Evolutionary conservation across 331 rosid species (phyloP), one percentile per base, ranked within the genome.

Genomic region (Quercus tomentella): DNA sequence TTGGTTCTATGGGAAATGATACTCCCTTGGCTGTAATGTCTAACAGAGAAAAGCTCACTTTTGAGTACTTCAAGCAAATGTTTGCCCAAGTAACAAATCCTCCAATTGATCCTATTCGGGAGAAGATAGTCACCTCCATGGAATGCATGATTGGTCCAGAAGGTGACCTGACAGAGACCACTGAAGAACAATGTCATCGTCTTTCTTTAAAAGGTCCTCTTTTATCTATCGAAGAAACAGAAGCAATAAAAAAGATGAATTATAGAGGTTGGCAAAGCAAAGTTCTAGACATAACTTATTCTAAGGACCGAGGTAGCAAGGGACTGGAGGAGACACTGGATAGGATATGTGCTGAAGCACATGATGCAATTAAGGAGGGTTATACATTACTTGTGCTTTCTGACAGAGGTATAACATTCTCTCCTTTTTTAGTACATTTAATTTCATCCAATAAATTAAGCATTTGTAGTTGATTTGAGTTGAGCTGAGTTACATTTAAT

Each of bases 1-100:
- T 93, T 86, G 99, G 99, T 68, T 96, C 99, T 65, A 96, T 96
- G 99, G 98, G 99, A 81, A 96, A 93, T 55, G 99, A 96, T 75
- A 87, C 98, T 58, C 99, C 98, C 5, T 77, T 96, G 81, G 98
- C 97, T 85, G 97, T 96, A 66, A 96, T 96, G 97, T 96, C 99
- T 83, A 86, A 82, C 5, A 88, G 97, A 81, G 97, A 93, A 72
- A 96, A 96, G 79, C 94, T 96, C 68, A 89, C 97, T 56, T 96
- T 96, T 51, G 97, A 96, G 92, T 96, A 96, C 83, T 93, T 96
- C 88, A 96, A 96, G 90, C 98, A 96, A 84, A 90, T 96, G 98
- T 96, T 96, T 77, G 99, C 99, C 74, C 99, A 96, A 82, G 99
- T 96, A 41, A 96, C 99, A 70, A 96, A 96, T 86, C 99, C 99